Base-by-base conservation (phyloP, 2,329 filamentous ascomycete species). In the Didymella sp. region DNA sequence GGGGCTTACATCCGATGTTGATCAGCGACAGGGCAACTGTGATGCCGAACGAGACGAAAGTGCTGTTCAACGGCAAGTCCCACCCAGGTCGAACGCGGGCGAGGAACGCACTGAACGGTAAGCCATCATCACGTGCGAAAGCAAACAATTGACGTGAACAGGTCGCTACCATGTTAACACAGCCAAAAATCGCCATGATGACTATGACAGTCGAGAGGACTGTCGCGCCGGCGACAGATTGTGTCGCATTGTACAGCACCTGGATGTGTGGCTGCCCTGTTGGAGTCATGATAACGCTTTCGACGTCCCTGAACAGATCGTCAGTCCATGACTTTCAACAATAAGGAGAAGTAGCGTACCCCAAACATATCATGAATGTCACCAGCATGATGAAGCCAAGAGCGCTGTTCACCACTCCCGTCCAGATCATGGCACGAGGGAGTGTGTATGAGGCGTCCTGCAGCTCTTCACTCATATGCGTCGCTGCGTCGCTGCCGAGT, bases 361-460 rank as follows among this genome's bases (percentile, higher is more conserved):
- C 37, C 12, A 40, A 15, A 17, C 37, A 40, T 15, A 40, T 24
- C 12, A 15, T 13, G 30, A 51, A 52, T 0, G 49, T 45, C 4
- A 74, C 58, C n/a, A 70, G 58, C 71, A 78, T 77, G 49, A 76
- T 57, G 15, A 56, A 56, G 6, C 53, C 53, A 6, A 56, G 22
- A 6, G 11, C 28, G 42, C 53, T 56, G 42, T 56, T 56, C 1
- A 51, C 33, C 6, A 35, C 37, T 13, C 74, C 65, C 0, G 77
- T 78, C 48, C 68, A 71, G 13, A 80, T 70, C 77, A 80, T 79
- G 22, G 75, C 76, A 2, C 71, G 66, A 1, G 78, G 78, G n/a
- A 76, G 64, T 0, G 66, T 71, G 31, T 69, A 59, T 1, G 71
- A 64, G 4, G 74, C 74, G 43, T 76, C 70, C 3, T 68, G 57